Conservation (phyloP, 192 early-diverging fungal genomes). For the Linnemannia hyalina region DNA sequence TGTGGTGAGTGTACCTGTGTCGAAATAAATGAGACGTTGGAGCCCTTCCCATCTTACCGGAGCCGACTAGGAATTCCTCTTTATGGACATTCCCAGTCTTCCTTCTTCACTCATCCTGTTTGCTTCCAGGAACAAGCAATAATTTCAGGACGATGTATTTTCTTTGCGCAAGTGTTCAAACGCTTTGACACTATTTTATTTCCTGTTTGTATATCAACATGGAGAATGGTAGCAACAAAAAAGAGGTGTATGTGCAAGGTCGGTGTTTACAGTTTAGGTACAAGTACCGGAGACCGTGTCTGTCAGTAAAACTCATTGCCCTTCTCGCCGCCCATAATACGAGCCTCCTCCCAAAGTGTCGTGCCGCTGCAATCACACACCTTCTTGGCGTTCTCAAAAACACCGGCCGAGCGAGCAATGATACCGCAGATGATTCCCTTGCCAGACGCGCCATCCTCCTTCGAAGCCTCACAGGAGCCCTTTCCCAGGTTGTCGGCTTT, state of each 20-base stretch:
- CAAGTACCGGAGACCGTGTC: background rate
- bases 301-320: constrained; percentile 52
- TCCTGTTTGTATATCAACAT: background rate
- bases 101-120: background rate
- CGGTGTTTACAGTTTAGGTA: background rate
- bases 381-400: constrained; percentile 91
- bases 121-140: background rate
- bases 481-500: constrained; percentile 69
- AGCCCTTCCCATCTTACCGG: background rate
- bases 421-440: constrained; percentile 82
- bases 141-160: background rate
- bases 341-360: constrained; percentile 91
- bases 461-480: constrained; percentile 5
- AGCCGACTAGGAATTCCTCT: background rate
- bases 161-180: background rate
- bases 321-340: constrained; percentile 33
- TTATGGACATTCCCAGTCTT: background rate
- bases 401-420: constrained; percentile 89
- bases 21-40: background rate
- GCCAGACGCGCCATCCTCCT: constrained; percentile 69
- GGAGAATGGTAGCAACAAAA: too few species aligned
- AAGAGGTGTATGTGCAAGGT: too few species aligned
- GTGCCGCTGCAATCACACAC: constrained; percentile 88
- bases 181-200: constrained; percentile 1
- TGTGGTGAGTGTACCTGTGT: background rate